Evolutionary conservation across 1,284 basidiomycete genomes (phyloP).

Genomic region (Cryptococcus maquisensis): DNA sequence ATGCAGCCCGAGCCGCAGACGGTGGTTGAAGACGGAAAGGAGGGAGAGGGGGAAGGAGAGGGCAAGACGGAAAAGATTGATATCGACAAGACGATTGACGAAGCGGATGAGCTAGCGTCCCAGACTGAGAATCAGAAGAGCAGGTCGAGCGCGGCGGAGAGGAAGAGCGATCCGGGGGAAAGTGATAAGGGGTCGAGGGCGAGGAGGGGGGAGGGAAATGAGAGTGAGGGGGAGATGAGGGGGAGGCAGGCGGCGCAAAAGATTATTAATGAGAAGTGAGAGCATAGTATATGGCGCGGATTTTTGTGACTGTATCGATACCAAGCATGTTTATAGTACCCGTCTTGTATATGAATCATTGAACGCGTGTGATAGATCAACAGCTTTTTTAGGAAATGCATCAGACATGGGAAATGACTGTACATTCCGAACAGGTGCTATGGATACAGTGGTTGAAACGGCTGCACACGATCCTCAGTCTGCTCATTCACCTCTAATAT

Average conservation of each 20-base stretch:
- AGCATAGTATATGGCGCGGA: neutral
- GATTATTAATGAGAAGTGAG: neutral
- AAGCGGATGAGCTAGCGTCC: slow-evolving; percentile 38
- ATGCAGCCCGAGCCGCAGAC: neutral
- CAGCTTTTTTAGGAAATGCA: too few species aligned
- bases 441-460: too few species aligned
- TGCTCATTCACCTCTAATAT: too few species aligned
- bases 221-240: slow-evolving; percentile 17
- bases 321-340: too few species aligned
- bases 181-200: slow-evolving; percentile 11
- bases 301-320: too few species aligned
- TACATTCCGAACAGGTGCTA: too few species aligned
- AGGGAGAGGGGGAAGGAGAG: slow-evolving; percentile 1
- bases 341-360: too few species aligned
- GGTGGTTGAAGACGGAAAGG: neutral
- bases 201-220: slow-evolving; percentile 10
- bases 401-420: too few species aligned
- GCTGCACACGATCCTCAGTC: too few species aligned
- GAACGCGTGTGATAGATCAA: too few species aligned
- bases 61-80: slow-evolving; percentile 23
- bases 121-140: slow-evolving; percentile 25
- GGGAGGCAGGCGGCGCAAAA: slow-evolving; percentile 17
- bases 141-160: slow-evolving; percentile 26
- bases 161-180: slow-evolving; percentile 16
- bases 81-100: slow-evolving; percentile 42